These are phyloP conservation scores for Backusella luteola DNA, from an alignment of 192 early-diverging fungal species.

Conservation along the genomic window DNA sequence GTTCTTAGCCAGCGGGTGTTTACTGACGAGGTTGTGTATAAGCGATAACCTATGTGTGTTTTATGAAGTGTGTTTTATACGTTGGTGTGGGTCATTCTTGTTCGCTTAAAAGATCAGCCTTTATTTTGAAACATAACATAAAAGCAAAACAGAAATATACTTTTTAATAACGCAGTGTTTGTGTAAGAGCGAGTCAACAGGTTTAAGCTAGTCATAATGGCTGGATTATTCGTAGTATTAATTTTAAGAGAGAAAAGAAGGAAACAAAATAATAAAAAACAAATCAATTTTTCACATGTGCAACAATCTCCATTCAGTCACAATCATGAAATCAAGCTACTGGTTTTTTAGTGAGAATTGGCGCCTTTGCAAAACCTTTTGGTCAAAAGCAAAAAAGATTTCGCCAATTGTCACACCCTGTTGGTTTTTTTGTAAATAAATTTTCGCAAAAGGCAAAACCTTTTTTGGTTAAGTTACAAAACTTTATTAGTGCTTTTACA, in stretches of 20 bases:
- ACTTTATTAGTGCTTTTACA: no score
- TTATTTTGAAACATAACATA: not conserved
- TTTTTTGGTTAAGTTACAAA: no score
- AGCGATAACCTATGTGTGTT: not conserved
- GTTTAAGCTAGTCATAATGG: not conserved
- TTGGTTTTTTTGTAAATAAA: no score
- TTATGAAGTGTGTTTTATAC: not conserved
- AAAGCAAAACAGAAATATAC: not conserved
- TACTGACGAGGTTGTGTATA: not conserved
- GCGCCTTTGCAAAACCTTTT: no score
- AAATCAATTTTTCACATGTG: not conserved
- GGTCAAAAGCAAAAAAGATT: no score
- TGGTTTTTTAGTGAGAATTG: no score
- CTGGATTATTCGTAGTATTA: not conserved
- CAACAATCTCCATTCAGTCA: no score
- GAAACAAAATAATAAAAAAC: not conserved
- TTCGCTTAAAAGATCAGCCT: constrained; percentile 4
- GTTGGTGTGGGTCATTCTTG: not conserved
- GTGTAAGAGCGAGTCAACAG: not conserved
- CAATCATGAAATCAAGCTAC: no score
- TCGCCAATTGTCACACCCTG: no score
- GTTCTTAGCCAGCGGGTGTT: constrained; percentile 9
- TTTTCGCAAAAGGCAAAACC: no score
- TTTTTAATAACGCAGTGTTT: not conserved
- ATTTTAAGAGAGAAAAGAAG: not conserved